Conservation (phyloP, 306 rosid genomes). For the Gillenia trifoliata region DNA sequence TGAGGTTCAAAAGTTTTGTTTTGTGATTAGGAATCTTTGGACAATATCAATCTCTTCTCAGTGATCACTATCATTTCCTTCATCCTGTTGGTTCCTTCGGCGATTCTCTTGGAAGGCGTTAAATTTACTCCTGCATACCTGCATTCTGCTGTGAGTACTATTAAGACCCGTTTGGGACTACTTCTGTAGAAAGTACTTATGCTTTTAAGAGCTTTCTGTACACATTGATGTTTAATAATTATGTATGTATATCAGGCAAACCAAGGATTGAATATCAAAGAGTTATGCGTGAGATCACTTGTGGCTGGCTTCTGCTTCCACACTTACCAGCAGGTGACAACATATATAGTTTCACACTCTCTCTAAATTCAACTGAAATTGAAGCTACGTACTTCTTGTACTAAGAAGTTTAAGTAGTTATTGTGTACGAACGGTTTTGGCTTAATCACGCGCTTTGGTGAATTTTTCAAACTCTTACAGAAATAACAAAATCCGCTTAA, state of each 20-base stretch:
- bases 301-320: constrained; percentile 71
- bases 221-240: background rate
- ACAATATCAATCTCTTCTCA: constrained; percentile 69
- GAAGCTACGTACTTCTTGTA: too few species aligned
- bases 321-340: constrained; percentile 62
- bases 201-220: too few species aligned
- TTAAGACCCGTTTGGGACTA: background rate
- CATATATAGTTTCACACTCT: too few species aligned
- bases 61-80: constrained; percentile 69
- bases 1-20: background rate
- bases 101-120: constrained; percentile 58
- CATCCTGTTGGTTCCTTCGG: constrained; percentile 46
- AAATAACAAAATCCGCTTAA: too few species aligned
- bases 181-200: too few species aligned
- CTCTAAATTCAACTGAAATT: too few species aligned
- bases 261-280: constrained; percentile 59
- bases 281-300: constrained; percentile 49
- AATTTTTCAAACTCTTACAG: too few species aligned
- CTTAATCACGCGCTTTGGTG: too few species aligned
- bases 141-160: constrained; percentile 48
- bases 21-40: constrained; percentile 54
- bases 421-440: too few species aligned
- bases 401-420: too few species aligned
- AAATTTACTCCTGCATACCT: constrained; percentile 63
- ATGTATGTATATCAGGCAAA: constrained; percentile 31